Conservation (phyloP, 345 rosid species). For the Acer campestre region DNA sequence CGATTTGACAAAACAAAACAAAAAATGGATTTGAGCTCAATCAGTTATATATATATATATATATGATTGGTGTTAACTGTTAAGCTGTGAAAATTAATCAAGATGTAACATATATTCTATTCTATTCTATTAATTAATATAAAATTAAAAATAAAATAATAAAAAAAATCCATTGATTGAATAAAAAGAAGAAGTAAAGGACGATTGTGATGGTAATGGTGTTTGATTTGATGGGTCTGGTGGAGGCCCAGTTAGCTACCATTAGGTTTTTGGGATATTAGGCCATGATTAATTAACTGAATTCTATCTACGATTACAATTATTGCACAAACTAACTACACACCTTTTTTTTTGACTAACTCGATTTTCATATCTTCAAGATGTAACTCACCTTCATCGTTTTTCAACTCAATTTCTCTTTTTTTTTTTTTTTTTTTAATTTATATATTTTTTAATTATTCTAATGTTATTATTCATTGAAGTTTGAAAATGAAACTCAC, state of each 20-base stretch:
- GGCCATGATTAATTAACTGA: neutral
- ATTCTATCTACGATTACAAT: neutral
- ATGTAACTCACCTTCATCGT: neutral
- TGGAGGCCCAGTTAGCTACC: constrained; percentile 6
- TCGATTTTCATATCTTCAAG: constrained; percentile 5
- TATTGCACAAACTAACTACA: neutral
- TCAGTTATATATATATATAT: no score
- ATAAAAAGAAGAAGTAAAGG: neutral
- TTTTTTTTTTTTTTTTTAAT: neutral
- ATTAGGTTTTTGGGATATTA: constrained; percentile 1
- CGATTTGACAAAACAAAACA: no score
- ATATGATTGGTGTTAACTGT: no score
- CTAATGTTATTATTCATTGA: neutral
- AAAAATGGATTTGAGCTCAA: no score
- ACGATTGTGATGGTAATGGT: constrained; percentile 8
- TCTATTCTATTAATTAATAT: no score
- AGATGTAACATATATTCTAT: no score
- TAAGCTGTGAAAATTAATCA: no score
- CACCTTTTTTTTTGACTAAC: neutral
- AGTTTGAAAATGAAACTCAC: no score
- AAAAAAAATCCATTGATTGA: neutral
- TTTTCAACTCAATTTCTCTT: neutral
- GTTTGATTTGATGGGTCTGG: neutral
- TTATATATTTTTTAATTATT: no score
- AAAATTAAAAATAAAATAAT: no score